Evolutionary conservation across 2,329 filamentous ascomycete genomes (phyloP).

Genomic region (Hypoxylon sp.): DNA sequence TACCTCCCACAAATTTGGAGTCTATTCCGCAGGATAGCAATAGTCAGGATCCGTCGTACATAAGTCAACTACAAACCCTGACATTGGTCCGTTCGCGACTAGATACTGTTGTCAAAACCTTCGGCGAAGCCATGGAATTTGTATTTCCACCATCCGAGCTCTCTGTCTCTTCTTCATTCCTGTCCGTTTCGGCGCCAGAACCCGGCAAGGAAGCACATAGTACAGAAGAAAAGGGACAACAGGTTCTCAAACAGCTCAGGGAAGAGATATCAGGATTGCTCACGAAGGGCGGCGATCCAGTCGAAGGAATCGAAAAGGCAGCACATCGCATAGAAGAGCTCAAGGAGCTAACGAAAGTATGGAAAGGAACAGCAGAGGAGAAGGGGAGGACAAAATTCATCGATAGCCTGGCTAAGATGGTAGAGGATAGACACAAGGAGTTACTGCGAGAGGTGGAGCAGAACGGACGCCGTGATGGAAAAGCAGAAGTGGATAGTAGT

Average conservation of each 20-base stretch:
- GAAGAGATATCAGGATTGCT: conserved; percentile 81
- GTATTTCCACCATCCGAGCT: conserved; percentile 90
- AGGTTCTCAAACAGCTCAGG: conserved; percentile 78
- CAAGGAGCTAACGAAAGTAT: conserved; percentile 82
- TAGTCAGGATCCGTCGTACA: conserved; percentile 70
- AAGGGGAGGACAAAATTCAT: conserved; percentile 86
- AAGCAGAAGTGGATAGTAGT: conserved; percentile 53
- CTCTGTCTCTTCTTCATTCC: conserved; percentile 85
- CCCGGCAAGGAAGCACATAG: conserved; percentile 73
- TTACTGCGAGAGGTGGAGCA: conserved; percentile 68
- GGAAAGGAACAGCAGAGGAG: conserved; percentile 97
- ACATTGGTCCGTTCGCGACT: conserved; percentile 86
- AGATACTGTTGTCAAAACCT: conserved; percentile 89
- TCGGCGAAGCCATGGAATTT: conserved; percentile 97
- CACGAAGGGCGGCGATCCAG: conserved; percentile 68
- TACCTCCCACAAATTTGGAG: conserved; percentile 43
- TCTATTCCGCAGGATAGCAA: conserved; percentile 36
- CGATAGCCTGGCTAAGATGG: conserved; percentile 83
- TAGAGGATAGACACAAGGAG: conserved; percentile 79
- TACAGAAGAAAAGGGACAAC: conserved; percentile 88
- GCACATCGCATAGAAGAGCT: conserved; percentile 81
- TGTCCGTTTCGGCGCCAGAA: conserved; percentile 90
- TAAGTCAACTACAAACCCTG: conserved; percentile 85
- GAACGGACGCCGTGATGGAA: conserved; percentile 56
- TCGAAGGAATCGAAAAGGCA: conserved; percentile 81